Conservation (phyloP, 352 stramenopile genomes). For the Globisporangium irregulare region DNA sequence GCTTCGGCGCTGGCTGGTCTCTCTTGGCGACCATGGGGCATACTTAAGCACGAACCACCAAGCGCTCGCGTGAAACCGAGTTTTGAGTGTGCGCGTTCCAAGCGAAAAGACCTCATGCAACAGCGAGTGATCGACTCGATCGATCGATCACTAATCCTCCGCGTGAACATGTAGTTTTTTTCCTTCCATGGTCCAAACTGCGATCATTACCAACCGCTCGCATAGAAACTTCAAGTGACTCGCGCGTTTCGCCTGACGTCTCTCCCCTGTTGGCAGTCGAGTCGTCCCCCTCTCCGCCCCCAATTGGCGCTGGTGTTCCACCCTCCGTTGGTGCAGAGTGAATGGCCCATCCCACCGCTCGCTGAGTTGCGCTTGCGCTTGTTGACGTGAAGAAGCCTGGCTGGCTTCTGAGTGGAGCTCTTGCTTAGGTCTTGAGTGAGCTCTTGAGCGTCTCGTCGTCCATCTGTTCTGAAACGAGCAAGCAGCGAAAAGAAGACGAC, state of each 20-base stretch:
- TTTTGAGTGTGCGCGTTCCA: neutral
- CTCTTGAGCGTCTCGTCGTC: neutral
- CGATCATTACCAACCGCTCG: neutral
- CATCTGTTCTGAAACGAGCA: conserved; percentile 2
- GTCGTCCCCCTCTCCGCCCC: conserved; percentile 2
- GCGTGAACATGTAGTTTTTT: neutral
- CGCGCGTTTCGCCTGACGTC: neutral
- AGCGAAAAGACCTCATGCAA: too few relatives aligned
- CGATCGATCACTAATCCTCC: neutral
- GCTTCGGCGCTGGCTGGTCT: neutral
- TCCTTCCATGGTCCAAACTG: neutral
- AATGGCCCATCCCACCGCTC: neutral
- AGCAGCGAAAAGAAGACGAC: conserved; percentile 2
- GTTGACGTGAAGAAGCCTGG: conserved; percentile 1
- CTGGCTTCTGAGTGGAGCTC: neutral
- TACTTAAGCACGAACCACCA: neutral
- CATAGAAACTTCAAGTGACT: conserved; percentile 3
- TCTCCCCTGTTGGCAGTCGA: neutral
- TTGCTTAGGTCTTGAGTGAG: neutral
- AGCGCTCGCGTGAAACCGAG: neutral
- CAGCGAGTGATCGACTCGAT: neutral
- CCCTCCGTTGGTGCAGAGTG: neutral
- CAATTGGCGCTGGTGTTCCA: neutral
- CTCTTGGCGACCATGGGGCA: neutral
- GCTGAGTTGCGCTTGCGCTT: neutral